Evolutionary conservation across 192 early-diverging fungal genomes (phyloP), one percentile per base, ranked within the genome.

Genomic region (Backusella macrospora): DNA sequence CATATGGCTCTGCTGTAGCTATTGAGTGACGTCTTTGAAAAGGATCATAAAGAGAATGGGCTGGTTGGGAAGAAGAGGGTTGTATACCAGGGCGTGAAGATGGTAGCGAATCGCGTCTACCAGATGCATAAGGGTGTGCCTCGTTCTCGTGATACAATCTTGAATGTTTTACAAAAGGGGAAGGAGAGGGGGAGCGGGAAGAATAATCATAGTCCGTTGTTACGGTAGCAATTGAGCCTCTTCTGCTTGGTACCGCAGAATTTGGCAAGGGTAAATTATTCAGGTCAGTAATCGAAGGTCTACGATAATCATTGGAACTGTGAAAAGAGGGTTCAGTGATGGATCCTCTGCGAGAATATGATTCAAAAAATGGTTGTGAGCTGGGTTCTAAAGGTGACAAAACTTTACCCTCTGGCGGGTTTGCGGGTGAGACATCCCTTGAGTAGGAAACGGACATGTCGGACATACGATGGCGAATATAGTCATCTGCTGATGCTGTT

Each of bases 1-100:
- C 16, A 52, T 40, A 38, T 43, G 49, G 43, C 39, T 78, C 76
- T 12, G 73, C 74, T 13, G 74, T 75, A 5, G 80, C 80, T 47
- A 82, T 82, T 5, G 80, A 82, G 38, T 82, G 80, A 42, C 80
- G 68, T 43, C 80, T 63, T 45, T 81, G 76, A 21, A 75, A 81
- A 44, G 80, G 55, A 38, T 81, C 76, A 64, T 78, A 77, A 7
- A 65, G 52, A 43, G 76, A 70, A 37, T 69, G 48, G 23, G 74
- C 26, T 8, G 39, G n/a, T 15, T 47, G 16, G 14, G 45, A 47
- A 38, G 68, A 45, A 14, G 68, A 45, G 5, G 39, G n/a, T 15
- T 47, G 16, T 4, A 18, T 40, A 39, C 59, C 23, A 39, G 67
- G 23, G 39, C 42, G 59, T 39, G 38, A 37, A 21, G 48, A 39